A percentile compares a stretch with the other conserved stretches of the same genome.
Conservation (phyloP, 83 land plant species). For the Diphasiastrum complanatum region DNA sequence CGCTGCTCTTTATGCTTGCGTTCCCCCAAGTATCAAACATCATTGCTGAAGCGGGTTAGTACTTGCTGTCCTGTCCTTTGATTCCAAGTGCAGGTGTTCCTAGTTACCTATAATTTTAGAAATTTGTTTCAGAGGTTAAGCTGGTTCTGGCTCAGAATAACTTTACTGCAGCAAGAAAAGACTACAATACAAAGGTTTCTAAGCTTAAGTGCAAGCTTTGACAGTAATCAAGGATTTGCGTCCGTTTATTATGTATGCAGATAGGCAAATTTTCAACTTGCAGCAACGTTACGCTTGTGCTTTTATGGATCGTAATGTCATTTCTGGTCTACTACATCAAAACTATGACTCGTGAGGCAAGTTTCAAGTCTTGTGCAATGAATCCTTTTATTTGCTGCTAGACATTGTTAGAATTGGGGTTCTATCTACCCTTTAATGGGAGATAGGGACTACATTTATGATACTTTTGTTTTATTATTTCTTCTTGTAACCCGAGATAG, state of each 20-base stretch:
- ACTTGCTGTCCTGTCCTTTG: background rate
- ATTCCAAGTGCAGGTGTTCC: background rate
- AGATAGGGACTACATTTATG: no score
- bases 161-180: background rate
- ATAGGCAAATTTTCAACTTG: constrained; percentile 77
- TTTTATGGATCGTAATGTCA: constrained; percentile 73
- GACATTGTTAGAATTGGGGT: no score
- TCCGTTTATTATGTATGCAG: constrained; percentile 32
- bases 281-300: constrained; percentile 69
- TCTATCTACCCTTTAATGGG: no score
- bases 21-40: constrained; percentile 78
- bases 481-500: no score
- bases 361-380: no score
- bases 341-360: constrained; percentile 77
- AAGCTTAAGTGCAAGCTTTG: background rate
- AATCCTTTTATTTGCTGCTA: no score
- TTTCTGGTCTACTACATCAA: constrained; percentile 79
- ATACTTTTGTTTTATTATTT: no score
- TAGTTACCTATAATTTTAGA: background rate
- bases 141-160: constrained; percentile 1
- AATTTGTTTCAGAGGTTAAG: background rate
- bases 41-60: constrained; percentile 63
- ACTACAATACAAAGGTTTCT: background rate
- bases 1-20: constrained; percentile 66
- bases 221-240: background rate